Evolutionary conservation across 345 rosid genomes (phyloP), one percentile per base, ranked within the genome.

Genomic region (Arabis alpina): DNA sequence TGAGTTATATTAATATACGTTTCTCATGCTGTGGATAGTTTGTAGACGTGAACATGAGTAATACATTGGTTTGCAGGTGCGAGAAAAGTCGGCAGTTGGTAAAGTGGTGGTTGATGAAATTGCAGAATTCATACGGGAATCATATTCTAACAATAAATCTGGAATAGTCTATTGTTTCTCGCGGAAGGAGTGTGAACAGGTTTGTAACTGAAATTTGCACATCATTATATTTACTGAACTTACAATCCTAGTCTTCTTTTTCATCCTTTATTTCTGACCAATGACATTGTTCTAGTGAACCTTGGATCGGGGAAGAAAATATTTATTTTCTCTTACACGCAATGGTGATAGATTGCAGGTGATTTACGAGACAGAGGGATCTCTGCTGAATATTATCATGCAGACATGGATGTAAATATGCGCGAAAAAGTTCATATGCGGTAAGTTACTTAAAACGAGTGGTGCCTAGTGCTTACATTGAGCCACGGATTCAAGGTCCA

Each of bases 131-230:
- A 87, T 91, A 72, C 83, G 69, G 68, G 88, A 86, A 74, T 89
- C 92, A 50, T 93, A 86, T 81, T 82, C 92, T 63, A 87, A 89
- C 64, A 85, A 85, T 64, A 97, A 93, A 75, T 93, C 98, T 51
- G 97, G 98, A 57, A 93, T 93, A 32, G 90, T 93, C 28, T 93
- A 93, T 80, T 93, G 98, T 81, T 91, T 91, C 82, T 93, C 97
- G 3, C 84, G 92, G 77, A 93, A 89, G 80, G 97, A 93, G 70
- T 93, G 98, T 54, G 92, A 88, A 77, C 98, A 93, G 97, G 98
- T 91, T 51, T 54, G 59, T 64, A n/a, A 61, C 63, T 42, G 4
- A 8, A 42, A 36, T 53, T 34, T 8, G 45, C 69, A 27, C 44
- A 61, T 52, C 47, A 50, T 52, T 14, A 52, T 39, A 30, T 65